These are phyloP conservation scores for Thalassiosira pacifica DNA, from an alignment of 352 stramenopile species.

Conservation along the genomic window DNA sequence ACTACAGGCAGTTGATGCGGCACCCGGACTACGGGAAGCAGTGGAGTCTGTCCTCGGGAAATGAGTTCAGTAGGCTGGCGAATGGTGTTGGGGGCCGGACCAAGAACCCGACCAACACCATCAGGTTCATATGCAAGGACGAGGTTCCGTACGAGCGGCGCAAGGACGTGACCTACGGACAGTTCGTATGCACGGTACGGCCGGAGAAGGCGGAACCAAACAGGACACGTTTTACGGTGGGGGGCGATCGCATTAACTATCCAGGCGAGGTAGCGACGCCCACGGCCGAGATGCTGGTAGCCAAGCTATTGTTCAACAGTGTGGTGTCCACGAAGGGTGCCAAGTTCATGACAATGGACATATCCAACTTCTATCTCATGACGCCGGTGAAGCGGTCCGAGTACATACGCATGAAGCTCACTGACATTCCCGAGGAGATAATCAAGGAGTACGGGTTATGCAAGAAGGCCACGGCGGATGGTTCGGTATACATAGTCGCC, in stretches of 20 bases:
- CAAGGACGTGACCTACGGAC: slow-evolving; percentile 17
- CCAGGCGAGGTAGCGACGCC: slow-evolving; percentile 16
- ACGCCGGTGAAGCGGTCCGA: slow-evolving; percentile 21
- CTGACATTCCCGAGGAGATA: slow-evolving; percentile 32
- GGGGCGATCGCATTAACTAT: slow-evolving; percentile 11
- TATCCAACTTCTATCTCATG: slow-evolving; percentile 21
- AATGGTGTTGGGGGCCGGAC: slow-evolving; percentile 37
- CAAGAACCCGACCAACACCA: slow-evolving; percentile 58
- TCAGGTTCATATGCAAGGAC: slow-evolving; percentile 54
- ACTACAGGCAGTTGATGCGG: not conserved
- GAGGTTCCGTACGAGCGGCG: slow-evolving; percentile 38
- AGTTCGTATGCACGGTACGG: slow-evolving; percentile 19
- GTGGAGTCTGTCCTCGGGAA: slow-evolving; percentile 1
- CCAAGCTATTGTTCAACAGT: slow-evolving; percentile 58
- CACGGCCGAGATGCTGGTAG: slow-evolving; percentile 39
- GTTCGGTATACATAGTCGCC: slow-evolving; percentile 25
- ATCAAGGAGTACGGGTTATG: slow-evolving; percentile 49
- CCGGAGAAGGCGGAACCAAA: slow-evolving; percentile 21
- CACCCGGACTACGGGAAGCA: not conserved
- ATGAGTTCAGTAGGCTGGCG: slow-evolving; percentile 59
- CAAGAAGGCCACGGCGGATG: slow-evolving; percentile 3
- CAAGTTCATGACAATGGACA: slow-evolving; percentile 42
- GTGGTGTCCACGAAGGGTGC: slow-evolving; percentile 42
- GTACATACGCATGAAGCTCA: slow-evolving; percentile 36
- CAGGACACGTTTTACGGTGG: not conserved